These are phyloP conservation scores for Ustilago lituana DNA, from an alignment of 1,284 basidiomycete genomes.

Conservation along the genomic window DNA sequence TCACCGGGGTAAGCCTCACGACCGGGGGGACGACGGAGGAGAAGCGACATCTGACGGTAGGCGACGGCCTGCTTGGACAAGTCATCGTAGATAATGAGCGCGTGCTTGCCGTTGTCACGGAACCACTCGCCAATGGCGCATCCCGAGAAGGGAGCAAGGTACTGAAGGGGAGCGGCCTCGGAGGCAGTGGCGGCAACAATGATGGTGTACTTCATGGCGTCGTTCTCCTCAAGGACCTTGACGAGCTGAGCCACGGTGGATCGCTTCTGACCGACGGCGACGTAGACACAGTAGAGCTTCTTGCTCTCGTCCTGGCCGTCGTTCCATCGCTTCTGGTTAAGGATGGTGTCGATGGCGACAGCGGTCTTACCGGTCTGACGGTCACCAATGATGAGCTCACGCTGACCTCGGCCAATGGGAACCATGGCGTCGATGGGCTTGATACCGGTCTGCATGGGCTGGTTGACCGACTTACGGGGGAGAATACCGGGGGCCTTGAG, in stretches of 20 bases:
- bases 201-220: slow-evolving; percentile 99
- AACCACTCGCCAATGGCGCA: slow-evolving; percentile 99
- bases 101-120: slow-evolving; percentile 97
- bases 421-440: slow-evolving; percentile 99
- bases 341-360: slow-evolving; percentile 98
- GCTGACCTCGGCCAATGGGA: slow-evolving; percentile 99
- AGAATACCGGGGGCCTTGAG: slow-evolving; percentile 99
- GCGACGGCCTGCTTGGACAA: slow-evolving; percentile 99
- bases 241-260: slow-evolving; percentile 99
- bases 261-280: slow-evolving; percentile 98
- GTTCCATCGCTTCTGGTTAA: slow-evolving; percentile 99
- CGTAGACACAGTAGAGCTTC: slow-evolving; percentile 99
- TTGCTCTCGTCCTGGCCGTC: slow-evolving; percentile 93
- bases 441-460: slow-evolving; percentile 99
- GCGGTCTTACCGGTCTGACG: slow-evolving; percentile 99
- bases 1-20: slow-evolving; percentile 99
- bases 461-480: slow-evolving; percentile 98
- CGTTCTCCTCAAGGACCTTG: slow-evolving; percentile 98
- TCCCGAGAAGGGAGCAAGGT: slow-evolving; percentile 99
- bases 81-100: slow-evolving; percentile 99
- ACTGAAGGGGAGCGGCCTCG: slow-evolving; percentile 97
- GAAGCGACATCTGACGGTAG: slow-evolving; percentile 99
- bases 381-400: slow-evolving; percentile 99
- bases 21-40: slow-evolving; percentile 99
- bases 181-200: slow-evolving; percentile 98